Evolutionary conservation across 768 basidiomycete species (phyloP), one percentile per base, ranked within the genome.

Genomic region (Termitomyces sp.): DNA sequence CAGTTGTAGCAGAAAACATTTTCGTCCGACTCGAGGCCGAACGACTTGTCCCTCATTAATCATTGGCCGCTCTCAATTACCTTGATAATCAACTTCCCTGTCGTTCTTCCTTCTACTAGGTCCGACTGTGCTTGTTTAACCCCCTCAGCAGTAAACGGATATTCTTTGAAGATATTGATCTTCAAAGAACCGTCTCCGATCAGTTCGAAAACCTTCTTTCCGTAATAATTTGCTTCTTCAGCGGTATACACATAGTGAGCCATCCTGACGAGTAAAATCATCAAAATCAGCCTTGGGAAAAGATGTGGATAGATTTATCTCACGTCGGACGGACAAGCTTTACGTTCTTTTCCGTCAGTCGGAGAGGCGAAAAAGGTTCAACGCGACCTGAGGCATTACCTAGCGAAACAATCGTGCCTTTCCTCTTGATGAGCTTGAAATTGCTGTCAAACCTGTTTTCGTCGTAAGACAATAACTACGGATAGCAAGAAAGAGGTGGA

Each of bases 371-470:
- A 67, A 97, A 86, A 0, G 91, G 87, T 33, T 83, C 83, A 3
- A 92, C 88, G 7, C 86, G 72, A 2, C 94, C 94, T 8, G 92
- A 95, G 0, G 96, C 92, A 64, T 97, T 98, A 0, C 97, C 96
- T 54, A 94, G 83, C 8, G 86, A 87, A 16, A 96, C 90, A 36
- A 97, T 80, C 0, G 94, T 96, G 2, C 92, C 94, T 69, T 95
- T 97, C 38, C 92, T 80, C 63, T 83, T 83, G 63, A 91, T 77
- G 71, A 94, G 75, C 69, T 86, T 81, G 72, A 95, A 90, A 74
- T 94, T 78, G 58, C 80, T 79, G 59, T 91, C 88, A 67, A 88
- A 90, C 9, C 88, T 90, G n/a, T 20, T 32, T 30, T n/a, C 18
- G 20, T 20, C 47, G 6, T 32, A 3, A 48, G 47, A n/a, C 47